Evolutionary conservation across 345 rosid species (phyloP).

Genomic region (Toxicodendron radicans): DNA sequence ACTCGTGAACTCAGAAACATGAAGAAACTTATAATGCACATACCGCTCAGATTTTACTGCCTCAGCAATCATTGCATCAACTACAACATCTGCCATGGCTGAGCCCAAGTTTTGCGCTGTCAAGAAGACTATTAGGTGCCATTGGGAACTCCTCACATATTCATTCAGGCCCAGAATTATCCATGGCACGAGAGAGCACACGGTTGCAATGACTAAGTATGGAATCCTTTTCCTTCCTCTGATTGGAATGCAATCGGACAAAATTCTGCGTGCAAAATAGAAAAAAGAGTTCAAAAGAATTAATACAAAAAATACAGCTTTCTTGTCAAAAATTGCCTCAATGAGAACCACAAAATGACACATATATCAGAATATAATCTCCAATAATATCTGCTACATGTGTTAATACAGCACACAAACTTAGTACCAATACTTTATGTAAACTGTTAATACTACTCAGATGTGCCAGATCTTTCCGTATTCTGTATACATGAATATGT

Average conservation of each 20-base stretch:
- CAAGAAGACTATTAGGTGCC: constrained; percentile 61
- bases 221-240: constrained; percentile 85
- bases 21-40: constrained; percentile 15
- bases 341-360: not conserved
- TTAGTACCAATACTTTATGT: not conserved
- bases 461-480: not conserved
- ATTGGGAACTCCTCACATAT: constrained; percentile 53
- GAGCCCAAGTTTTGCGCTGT: constrained; percentile 90
- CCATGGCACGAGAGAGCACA: constrained; percentile 89
- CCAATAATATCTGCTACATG: not conserved
- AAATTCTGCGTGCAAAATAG: constrained; percentile 50
- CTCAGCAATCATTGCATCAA: constrained; percentile 98
- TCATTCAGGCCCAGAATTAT: constrained; percentile 65
- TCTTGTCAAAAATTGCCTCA: not conserved
- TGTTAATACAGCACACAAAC: not conserved
- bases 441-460: not conserved
- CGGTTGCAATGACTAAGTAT: constrained; percentile 70
- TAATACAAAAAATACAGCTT: constrained; percentile 6
- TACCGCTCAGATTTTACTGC: constrained; percentile 80
- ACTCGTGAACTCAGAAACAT: not conserved
- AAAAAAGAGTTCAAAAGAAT: constrained; percentile 10
- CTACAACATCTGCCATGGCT: constrained; percentile 96
- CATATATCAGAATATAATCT: not conserved
- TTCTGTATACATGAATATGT: not conserved
- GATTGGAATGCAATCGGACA: constrained; percentile 92